Conservation (phyloP, 768 basidiomycete species). For the Dacryopinax spathularia region DNA sequence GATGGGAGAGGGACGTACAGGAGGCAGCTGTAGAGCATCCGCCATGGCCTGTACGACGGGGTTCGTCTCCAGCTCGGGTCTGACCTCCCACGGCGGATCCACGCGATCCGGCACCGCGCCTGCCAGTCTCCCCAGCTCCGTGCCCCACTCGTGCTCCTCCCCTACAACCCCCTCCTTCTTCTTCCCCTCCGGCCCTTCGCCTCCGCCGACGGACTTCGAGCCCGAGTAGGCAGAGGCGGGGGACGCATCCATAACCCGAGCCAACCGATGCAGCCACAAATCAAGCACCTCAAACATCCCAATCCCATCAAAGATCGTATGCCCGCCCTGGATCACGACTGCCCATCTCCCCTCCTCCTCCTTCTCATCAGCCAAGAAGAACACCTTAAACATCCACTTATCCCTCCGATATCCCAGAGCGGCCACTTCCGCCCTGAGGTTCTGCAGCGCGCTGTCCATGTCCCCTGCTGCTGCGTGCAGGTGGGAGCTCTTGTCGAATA, state of each 20-base stretch:
- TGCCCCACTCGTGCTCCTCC: not conserved
- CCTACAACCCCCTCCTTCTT: no score
- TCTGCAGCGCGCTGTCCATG: not conserved
- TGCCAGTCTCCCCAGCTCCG: not conserved
- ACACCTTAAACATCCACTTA: not conserved
- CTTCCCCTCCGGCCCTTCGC: no score
- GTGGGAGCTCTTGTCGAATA: not conserved
- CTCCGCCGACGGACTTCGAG: no score
- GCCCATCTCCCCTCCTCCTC: not conserved
- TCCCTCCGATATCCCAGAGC: not conserved
- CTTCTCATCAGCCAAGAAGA: not conserved
- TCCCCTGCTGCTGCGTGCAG: not conserved
- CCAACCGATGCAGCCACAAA: not conserved
- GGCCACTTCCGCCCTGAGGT: not conserved
- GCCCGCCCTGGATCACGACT: not conserved
- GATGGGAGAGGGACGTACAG: no score
- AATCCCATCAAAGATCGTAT: not conserved
- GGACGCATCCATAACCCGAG: not conserved
- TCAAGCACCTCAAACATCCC: not conserved
- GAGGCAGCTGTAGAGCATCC: not conserved
- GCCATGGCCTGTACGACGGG: not conserved
- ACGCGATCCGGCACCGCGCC: not conserved
- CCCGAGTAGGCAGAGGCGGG: no score
- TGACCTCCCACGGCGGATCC: not conserved
- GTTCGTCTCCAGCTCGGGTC: not conserved